phyloP scores from a whole-genome alignment of 495 filamentous ascomycete species.

The Chaetomidium leptoderma region DNA sequence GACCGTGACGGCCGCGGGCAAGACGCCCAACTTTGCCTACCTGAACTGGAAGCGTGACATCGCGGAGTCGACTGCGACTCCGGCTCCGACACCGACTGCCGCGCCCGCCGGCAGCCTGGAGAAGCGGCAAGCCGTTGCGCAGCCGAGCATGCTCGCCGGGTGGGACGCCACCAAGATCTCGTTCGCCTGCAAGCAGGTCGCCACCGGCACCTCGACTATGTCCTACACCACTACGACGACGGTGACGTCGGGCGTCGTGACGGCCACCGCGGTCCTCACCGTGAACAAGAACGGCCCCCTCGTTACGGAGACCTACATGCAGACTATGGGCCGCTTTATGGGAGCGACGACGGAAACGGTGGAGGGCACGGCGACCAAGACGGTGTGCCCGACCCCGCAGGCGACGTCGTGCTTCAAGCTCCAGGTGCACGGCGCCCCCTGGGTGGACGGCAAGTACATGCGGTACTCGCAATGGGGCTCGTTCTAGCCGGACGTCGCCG shows the following conservation, averaged over 20 bases:
- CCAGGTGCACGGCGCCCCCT: not conserved
- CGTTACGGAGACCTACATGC: not conserved
- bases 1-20: not conserved
- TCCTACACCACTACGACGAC: not conserved
- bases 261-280: not conserved
- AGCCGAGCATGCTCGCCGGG: constrained; percentile 1
- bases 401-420: not conserved
- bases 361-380: not conserved
- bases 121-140: not conserved
- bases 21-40: not conserved
- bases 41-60: not conserved
- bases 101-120: not conserved
- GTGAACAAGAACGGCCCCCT: not conserved
- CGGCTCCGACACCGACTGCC: too few species aligned
- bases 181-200: constrained; percentile 2
- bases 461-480: not conserved
- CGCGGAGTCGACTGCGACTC: not conserved
- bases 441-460: not conserved
- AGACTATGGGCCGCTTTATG: not conserved
- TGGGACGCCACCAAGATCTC: constrained; percentile 1
- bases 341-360: not conserved
- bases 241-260: not conserved
- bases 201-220: not conserved
- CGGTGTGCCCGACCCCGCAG: not conserved
- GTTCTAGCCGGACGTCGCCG: not conserved